Conservation (phyloP, 768 basidiomycete genomes). For the Hericium erinaceus region DNA sequence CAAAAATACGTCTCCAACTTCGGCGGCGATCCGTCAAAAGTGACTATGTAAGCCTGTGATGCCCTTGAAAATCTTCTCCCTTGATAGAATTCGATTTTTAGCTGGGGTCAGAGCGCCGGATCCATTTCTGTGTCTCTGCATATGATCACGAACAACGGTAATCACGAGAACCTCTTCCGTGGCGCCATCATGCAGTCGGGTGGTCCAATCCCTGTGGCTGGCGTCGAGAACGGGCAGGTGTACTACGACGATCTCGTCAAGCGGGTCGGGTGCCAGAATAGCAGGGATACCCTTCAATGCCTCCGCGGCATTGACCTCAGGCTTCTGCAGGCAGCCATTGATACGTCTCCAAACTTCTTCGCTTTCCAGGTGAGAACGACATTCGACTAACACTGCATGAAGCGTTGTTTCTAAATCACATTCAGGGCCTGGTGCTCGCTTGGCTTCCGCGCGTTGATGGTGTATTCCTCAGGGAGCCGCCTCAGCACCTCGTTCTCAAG, state of each 20-base stretch:
- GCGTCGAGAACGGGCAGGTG: slow-evolving; percentile 10
- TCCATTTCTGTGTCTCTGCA: slow-evolving; percentile 37
- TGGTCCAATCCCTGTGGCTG: slow-evolving; percentile 22
- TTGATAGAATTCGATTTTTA: slow-evolving; percentile 9
- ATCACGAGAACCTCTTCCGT: slow-evolving; percentile 28
- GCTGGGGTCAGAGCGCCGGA: slow-evolving; percentile 46
- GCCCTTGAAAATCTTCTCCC: not conserved
- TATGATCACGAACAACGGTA: slow-evolving; percentile 30
- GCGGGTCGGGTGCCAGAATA: slow-evolving; percentile 9
- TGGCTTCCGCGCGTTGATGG: slow-evolving; percentile 17
- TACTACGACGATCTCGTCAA: slow-evolving; percentile 16
- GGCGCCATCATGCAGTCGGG: slow-evolving; percentile 37
- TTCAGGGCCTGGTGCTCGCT: slow-evolving; percentile 5
- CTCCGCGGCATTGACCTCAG: slow-evolving; percentile 7
- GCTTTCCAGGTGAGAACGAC: slow-evolving; percentile 8
- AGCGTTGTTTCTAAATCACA: not conserved
- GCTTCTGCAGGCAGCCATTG: slow-evolving; percentile 7
- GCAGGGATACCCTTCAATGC: slow-evolving; percentile 15
- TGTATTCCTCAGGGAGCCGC: slow-evolving; percentile 15
- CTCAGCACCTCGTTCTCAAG: slow-evolving; percentile 8
- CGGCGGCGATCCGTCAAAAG: slow-evolving; percentile 54
- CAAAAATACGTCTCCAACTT: slow-evolving; percentile 54
- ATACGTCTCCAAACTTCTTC: slow-evolving; percentile 9
- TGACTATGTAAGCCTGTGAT: slow-evolving; percentile 35
- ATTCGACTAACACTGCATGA: not conserved